Conservation (phyloP, 2,329 filamentous ascomycete genomes). For the Xylaria sp. region DNA sequence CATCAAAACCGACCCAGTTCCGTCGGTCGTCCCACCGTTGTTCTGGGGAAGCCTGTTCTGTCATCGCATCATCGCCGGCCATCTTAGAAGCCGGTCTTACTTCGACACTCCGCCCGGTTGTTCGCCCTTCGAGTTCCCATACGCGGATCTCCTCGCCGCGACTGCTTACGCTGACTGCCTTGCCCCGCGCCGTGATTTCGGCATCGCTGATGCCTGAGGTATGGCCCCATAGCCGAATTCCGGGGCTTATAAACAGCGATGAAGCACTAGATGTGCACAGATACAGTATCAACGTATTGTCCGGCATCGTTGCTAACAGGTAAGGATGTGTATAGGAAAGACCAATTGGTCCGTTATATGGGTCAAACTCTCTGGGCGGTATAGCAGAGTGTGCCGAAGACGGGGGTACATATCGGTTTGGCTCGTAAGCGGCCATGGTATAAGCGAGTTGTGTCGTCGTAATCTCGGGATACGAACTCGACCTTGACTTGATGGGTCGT, state of each 20-base stretch:
- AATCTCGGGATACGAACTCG: slow-evolving; percentile 31
- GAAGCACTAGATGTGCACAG: slow-evolving; percentile 69
- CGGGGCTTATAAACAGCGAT: slow-evolving; percentile 62
- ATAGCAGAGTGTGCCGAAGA: slow-evolving; percentile 9
- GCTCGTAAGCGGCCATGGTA: slow-evolving; percentile 31
- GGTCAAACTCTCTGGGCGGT: background rate
- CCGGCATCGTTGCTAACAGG: slow-evolving; percentile 73
- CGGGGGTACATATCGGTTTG: slow-evolving; percentile 16
- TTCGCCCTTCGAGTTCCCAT: slow-evolving; percentile 80
- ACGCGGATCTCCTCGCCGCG: slow-evolving; percentile 75
- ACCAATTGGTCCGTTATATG: slow-evolving; percentile 48
- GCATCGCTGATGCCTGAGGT: slow-evolving; percentile 84
- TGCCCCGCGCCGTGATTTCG: slow-evolving; percentile 77
- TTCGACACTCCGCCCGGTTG: slow-evolving; percentile 45
- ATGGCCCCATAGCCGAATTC: slow-evolving; percentile 80
- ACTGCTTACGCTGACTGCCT: slow-evolving; percentile 81
- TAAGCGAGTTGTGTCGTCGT: slow-evolving; percentile 39
- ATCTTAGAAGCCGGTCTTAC: slow-evolving; percentile 39
- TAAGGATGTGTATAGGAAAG: slow-evolving; percentile 77
- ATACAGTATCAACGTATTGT: slow-evolving; percentile 82
- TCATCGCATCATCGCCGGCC: slow-evolving; percentile 21
- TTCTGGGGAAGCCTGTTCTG: background rate
- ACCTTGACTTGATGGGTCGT: slow-evolving; percentile 28
- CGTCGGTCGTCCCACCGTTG: slow-evolving; percentile 41
- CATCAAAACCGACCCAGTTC: slow-evolving; percentile 80